A percentile compares a stretch with the other conserved stretches of the same genome.
These are phyloP conservation scores for Persicaria tinctoria DNA, from an alignment of 148 eudicot genomes.

Conservation along the genomic window DNA sequence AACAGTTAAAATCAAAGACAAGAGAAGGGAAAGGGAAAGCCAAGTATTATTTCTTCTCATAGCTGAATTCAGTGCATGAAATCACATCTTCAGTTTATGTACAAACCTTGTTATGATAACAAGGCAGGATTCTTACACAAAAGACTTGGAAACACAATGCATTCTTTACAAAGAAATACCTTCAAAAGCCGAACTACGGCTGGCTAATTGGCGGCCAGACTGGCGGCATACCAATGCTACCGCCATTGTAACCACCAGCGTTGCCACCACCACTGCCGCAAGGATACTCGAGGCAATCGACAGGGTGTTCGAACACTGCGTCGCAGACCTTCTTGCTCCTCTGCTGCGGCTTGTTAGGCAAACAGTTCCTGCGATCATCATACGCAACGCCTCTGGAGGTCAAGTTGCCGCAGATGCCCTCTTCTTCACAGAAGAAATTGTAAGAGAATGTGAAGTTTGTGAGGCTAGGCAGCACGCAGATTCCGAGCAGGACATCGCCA, in stretches of 20 bases:
- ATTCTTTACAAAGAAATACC: not conserved
- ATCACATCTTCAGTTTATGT: not conserved
- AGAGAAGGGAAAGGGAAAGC: too few relatives aligned
- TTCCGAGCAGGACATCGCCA: conserved; percentile 44
- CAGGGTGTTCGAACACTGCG: conserved; percentile 37
- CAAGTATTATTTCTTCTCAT: too few relatives aligned
- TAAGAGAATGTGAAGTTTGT: conserved; percentile 47
- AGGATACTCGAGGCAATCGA: conserved; percentile 37
- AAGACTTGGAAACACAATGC: not conserved
- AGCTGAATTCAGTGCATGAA: too few relatives aligned
- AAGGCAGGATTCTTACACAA: not conserved
- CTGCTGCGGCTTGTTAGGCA: conserved; percentile 52
- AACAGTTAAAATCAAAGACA: too few relatives aligned
- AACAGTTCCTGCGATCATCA: conserved; percentile 59
- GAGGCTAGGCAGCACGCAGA: conserved; percentile 52
- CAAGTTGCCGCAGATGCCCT: conserved; percentile 42
- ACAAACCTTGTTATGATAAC: not conserved
- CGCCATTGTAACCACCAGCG: not conserved
- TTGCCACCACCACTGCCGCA: conserved; percentile 20
- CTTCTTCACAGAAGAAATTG: conserved; percentile 65
- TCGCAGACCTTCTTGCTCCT: conserved; percentile 66
- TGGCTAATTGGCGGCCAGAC: not conserved
- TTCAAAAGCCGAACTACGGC: not conserved
- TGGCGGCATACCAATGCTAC: not conserved
- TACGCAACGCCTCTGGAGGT: conserved; percentile 32